A percentile compares a stretch with the other conserved stretches of the same genome.
These are phyloP conservation scores for Zygosaccharomyces sapae DNA, from an alignment of 1,139 yeast species.

Conservation along the genomic window DNA sequence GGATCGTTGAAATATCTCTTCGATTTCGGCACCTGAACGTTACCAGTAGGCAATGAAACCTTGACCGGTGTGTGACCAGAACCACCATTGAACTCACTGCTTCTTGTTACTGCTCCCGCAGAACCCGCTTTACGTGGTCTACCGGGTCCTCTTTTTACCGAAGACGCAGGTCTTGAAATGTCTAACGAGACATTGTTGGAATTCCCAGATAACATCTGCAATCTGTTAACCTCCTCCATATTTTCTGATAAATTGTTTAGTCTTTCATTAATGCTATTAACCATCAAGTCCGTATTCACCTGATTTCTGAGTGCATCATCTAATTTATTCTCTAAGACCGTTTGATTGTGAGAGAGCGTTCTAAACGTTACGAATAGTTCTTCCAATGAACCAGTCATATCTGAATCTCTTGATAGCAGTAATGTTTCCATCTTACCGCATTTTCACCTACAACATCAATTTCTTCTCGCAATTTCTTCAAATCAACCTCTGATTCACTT, in stretches of 20 bases:
- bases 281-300: conserved; percentile 35
- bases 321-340: conserved; percentile 33
- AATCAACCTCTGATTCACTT: neutral
- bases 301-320: conserved; percentile 37
- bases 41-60: conserved; percentile 30
- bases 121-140: conserved; percentile 33
- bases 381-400: conserved; percentile 16
- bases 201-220: too few relatives aligned
- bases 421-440: conserved; percentile 14
- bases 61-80: conserved; percentile 12
- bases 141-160: conserved; percentile 33
- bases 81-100: conserved; percentile 5
- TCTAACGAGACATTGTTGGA: conserved; percentile 4
- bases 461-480: conserved; percentile 1
- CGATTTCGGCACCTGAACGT: conserved; percentile 31
- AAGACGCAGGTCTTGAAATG: conserved; percentile 11
- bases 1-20: conserved; percentile 38
- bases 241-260: conserved; percentile 17
- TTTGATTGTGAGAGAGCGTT: conserved; percentile 34
- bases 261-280: conserved; percentile 30
- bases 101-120: conserved; percentile 6
- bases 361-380: conserved; percentile 24
- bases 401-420: conserved; percentile 14
- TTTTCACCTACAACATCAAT: conserved; percentile 11
- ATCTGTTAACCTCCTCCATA: neutral